phyloP scores from a whole-genome alignment of 2,329 filamentous ascomycete species.

The Paraphoma chrysanthemicola region DNA sequence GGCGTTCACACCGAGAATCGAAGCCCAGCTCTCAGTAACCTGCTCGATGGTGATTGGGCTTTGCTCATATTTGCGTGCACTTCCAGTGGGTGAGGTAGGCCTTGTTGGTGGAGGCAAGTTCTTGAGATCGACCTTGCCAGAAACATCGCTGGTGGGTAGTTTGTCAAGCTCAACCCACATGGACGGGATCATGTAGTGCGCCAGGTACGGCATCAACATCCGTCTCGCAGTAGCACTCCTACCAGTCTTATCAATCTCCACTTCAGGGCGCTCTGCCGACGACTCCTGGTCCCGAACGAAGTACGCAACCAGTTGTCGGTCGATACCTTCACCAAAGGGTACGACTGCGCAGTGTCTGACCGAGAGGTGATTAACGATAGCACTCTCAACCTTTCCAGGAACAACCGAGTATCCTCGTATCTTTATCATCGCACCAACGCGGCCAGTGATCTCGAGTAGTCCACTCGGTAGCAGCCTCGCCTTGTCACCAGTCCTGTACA shows the following conservation, averaged over 20 bases:
- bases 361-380: conserved; percentile 72
- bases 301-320: conserved; percentile 78
- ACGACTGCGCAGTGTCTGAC: conserved; percentile 75
- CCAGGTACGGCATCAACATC: conserved; percentile 69
- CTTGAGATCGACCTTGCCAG: conserved; percentile 79
- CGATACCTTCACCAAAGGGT: conserved; percentile 77
- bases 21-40: conserved; percentile 75
- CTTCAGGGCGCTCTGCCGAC: conserved; percentile 62
- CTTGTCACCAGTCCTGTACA: conserved; percentile 78
- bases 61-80: conserved; percentile 60
- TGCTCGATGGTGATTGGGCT: conserved; percentile 71
- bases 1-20: conserved; percentile 69
- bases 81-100: conserved; percentile 55
- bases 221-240: conserved; percentile 74
- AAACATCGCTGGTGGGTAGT: conserved; percentile 78
- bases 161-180: conserved; percentile 76
- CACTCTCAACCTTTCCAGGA: conserved; percentile 76
- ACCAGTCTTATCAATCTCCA: conserved; percentile 73
- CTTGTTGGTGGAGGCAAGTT: conserved; percentile 69
- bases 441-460: conserved; percentile 75
- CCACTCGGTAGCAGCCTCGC: conserved; percentile 72
- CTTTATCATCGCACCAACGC: conserved; percentile 82
- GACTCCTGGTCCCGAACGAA: conserved; percentile 72
- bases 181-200: conserved; percentile 83
- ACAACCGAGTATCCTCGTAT: conserved; percentile 80